Evolutionary conservation across 2,329 filamentous ascomycete species (phyloP).

Genomic region (Pseudogymnoascus sp.): DNA sequence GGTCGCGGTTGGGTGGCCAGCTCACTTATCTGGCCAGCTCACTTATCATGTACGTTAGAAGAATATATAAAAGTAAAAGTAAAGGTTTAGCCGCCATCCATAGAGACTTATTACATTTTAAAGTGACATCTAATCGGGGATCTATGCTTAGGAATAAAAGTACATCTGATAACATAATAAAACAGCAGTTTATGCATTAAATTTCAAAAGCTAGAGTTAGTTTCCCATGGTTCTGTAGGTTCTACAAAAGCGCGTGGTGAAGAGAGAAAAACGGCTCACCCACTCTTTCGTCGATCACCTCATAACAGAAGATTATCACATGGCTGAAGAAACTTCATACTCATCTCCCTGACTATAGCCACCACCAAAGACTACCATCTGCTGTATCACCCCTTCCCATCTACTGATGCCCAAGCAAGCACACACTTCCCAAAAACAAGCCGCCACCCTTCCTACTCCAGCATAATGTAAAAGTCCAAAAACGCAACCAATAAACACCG

Average conservation of each 20-base stretch:
- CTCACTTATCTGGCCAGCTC: no score
- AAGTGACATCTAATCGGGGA: neutral
- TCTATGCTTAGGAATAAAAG: neutral
- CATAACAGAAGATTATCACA: neutral
- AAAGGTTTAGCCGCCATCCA: no score
- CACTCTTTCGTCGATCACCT: neutral
- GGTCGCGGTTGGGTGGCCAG: no score
- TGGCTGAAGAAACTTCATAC: constrained; percentile 4
- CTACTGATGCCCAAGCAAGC: neutral
- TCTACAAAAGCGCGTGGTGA: neutral
- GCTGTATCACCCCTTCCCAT: neutral
- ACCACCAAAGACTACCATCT: neutral
- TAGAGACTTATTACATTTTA: neutral
- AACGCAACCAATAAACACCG: neutral
- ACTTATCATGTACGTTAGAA: no score
- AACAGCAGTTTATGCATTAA: neutral
- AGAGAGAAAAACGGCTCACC: neutral
- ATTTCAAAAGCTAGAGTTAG: neutral
- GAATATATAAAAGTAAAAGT: no score
- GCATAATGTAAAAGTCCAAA: neutral
- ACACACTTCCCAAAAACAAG: neutral
- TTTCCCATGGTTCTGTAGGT: neutral
- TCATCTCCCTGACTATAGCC: neutral
- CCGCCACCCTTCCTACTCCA: neutral
- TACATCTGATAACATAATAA: neutral